These are phyloP conservation scores for Termitomyces sp. DNA, from an alignment of 768 basidiomycete genomes.

Conservation along the genomic window DNA sequence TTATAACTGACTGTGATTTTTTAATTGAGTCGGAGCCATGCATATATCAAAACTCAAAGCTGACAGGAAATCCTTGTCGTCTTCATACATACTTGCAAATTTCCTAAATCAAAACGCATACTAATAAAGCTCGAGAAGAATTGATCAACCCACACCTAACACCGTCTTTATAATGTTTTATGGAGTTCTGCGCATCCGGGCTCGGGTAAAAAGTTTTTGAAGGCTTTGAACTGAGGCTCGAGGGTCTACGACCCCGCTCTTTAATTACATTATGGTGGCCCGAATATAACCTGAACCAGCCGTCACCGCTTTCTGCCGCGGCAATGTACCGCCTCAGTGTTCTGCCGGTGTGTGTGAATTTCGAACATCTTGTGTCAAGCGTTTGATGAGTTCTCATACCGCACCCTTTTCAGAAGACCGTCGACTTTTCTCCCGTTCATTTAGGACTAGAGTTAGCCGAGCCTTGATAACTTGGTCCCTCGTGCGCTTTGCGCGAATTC, in stretches of 20 bases:
- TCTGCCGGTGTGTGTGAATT: slow-evolving; percentile 10
- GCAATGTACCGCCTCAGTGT: slow-evolving; percentile 4
- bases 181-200: too few relatives aligned
- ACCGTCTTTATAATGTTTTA: too few relatives aligned
- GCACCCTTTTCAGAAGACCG: slow-evolving; percentile 7
- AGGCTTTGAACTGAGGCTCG: too few relatives aligned
- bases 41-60: background rate
- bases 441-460: slow-evolving; percentile 21
- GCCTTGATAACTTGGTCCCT: slow-evolving; percentile 15
- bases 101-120: too few relatives aligned
- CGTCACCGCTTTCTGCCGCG: slow-evolving; percentile 10
- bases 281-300: background rate
- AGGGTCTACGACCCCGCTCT: background rate
- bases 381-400: slow-evolving; percentile 15
- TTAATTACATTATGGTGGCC: background rate
- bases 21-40: background rate
- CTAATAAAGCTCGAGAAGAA: too few relatives aligned
- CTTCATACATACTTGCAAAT: too few relatives aligned
- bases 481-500: slow-evolving; percentile 3
- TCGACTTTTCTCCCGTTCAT: slow-evolving; percentile 19
- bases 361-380: slow-evolving; percentile 4
- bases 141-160: too few relatives aligned
- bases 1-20: background rate
- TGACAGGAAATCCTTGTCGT: too few relatives aligned
- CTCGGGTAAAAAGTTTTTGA: too few relatives aligned